A percentile compares a stretch with the other conserved stretches of the same genome.
These are phyloP conservation scores for Hygrophila difformis DNA, from an alignment of 257 asterid species.

Conservation along the genomic window DNA sequence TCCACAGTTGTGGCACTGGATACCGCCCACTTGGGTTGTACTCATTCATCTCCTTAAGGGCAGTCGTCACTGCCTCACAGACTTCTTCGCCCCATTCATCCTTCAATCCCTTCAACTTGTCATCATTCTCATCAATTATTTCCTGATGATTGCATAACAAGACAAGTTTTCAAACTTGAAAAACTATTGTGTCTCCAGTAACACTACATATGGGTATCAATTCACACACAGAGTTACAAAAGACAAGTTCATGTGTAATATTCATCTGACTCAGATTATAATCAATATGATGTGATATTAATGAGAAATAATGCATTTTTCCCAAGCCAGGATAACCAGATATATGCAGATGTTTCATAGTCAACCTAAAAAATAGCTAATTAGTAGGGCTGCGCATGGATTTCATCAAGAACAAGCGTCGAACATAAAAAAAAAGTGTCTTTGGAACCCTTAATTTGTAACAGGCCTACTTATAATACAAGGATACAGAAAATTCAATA, in stretches of 20 bases:
- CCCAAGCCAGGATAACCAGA: neutral
- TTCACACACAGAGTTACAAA: too few species aligned
- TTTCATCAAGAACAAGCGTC: too few species aligned
- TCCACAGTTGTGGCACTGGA: conserved; percentile 50
- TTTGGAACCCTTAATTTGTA: too few species aligned
- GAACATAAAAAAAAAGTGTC: too few species aligned
- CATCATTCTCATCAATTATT: conserved; percentile 40
- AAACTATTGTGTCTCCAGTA: neutral
- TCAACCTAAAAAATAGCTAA: neutral
- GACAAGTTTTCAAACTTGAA: neutral
- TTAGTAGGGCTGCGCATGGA: neutral
- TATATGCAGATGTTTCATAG: neutral
- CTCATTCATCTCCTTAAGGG: conserved; percentile 41
- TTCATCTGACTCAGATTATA: too few species aligned
- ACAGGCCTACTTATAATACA: too few species aligned
- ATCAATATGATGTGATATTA: too few species aligned
- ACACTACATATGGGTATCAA: too few species aligned
- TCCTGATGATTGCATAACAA: conserved; percentile 22
- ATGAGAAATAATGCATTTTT: neutral
- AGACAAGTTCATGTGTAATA: too few species aligned
- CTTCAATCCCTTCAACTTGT: conserved; percentile 36
- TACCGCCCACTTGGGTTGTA: conserved; percentile 63
- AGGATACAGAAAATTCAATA: too few species aligned
- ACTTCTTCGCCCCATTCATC: conserved; percentile 32
- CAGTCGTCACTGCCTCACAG: conserved; percentile 26